Conservation (phyloP, 2,329 filamentous ascomycete genomes). For the Reticulascus tulasneorum region DNA sequence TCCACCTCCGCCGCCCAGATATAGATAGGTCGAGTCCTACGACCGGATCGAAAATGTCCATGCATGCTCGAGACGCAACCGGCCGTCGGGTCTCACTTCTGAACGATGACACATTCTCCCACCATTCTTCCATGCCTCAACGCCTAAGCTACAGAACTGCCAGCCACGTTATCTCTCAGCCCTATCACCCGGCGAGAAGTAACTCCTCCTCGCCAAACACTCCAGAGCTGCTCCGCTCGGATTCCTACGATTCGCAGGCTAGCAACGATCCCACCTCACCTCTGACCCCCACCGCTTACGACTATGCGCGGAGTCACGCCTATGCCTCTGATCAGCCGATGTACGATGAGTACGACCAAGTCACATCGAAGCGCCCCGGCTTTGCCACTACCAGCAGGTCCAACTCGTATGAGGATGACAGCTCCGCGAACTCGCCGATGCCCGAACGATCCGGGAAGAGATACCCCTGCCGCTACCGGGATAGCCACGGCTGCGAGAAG, state of each 20-base stretch:
- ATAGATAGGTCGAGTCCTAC: no score
- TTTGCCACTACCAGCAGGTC: conserved; percentile 42
- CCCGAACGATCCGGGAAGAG: conserved; percentile 56
- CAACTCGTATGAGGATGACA: conserved; percentile 49
- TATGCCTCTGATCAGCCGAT: conserved; percentile 20
- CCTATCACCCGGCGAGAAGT: conserved; percentile 30
- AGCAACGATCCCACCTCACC: conserved; percentile 51
- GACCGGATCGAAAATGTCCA: no score
- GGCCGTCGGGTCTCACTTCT: conserved; percentile 57
- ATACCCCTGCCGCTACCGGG: conserved; percentile 70
- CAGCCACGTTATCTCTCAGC: conserved; percentile 26
- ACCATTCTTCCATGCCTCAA: conserved; percentile 11
- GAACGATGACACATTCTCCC: conserved; percentile 43
- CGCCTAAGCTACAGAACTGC: conserved; percentile 28
- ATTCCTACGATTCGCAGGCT: conserved; percentile 59
- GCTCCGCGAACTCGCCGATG: conserved; percentile 34
- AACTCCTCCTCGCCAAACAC: conserved; percentile 47
- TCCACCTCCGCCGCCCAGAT: no score
- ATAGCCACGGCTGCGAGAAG: conserved; percentile 69
- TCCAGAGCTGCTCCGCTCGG: conserved; percentile 55
- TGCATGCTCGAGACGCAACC: conserved; percentile 53
- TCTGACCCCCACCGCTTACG: conserved; percentile 47
- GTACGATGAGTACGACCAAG: conserved; percentile 19
- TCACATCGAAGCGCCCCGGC: conserved; percentile 34
- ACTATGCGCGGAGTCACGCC: conserved; percentile 33